Percentiles rank a stretch among this genome's conserved stretches.
phyloP scores from a whole-genome alignment of 805 yeast species.

The Zygotorulaspora chibaensis region DNA sequence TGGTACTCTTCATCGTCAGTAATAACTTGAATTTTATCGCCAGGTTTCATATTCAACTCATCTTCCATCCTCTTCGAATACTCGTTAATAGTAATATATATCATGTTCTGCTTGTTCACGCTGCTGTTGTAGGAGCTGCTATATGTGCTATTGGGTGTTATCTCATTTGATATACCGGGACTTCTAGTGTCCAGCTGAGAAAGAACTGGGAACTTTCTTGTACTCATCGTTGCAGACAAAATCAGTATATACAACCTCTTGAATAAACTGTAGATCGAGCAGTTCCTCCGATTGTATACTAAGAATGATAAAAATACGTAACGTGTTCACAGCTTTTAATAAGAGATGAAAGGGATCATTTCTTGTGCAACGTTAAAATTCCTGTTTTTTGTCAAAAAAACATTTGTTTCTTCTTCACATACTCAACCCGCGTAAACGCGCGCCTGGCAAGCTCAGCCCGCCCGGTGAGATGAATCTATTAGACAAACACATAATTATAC shows the following conservation, averaged over 20 bases:
- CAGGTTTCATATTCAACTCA: conserved; percentile 73
- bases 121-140: conserved; percentile 9
- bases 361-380: no score
- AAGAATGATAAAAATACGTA: background rate
- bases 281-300: background rate
- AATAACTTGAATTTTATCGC: conserved; percentile 82
- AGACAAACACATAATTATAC: no score
- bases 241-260: background rate
- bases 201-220: conserved; percentile 13
- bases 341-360: no score
- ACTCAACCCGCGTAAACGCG: no score
- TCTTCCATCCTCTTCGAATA: conserved; percentile 85
- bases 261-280: background rate
- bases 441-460: no score
- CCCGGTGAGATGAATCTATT: no score
- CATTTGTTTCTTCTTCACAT: no score
- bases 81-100: conserved; percentile 70
- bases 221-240: conserved; percentile 3
- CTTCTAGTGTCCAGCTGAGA: conserved; percentile 18
- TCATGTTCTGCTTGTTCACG: conserved; percentile 16
- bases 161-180: conserved; percentile 7
- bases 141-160: conserved; percentile 8
- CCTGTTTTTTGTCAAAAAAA: no score
- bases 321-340: no score
- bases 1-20: conserved; percentile 91